Evolutionary conservation across 306 rosid species (phyloP).

Genomic region (Begonia peltatifolia): DNA sequence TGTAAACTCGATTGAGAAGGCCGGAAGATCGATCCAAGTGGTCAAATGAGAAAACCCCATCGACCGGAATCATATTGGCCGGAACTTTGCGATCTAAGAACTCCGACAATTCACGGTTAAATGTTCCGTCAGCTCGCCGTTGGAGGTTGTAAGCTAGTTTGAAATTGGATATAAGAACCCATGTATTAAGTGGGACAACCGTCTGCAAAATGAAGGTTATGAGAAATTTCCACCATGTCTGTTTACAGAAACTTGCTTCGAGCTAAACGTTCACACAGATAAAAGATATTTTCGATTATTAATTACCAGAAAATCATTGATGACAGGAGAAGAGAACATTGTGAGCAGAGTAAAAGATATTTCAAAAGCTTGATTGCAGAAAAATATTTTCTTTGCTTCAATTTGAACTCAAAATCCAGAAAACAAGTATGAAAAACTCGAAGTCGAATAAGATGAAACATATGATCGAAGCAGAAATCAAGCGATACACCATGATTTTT

Average conservation of each 20-base stretch:
- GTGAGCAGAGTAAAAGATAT: background rate
- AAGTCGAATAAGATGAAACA: no score
- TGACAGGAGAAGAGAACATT: background rate
- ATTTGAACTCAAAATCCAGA: no score
- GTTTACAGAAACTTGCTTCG: background rate
- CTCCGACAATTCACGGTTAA: slow-evolving; percentile 53
- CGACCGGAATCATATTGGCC: slow-evolving; percentile 45
- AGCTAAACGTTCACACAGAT: no score
- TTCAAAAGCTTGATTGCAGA: background rate
- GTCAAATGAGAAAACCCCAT: slow-evolving; percentile 61
- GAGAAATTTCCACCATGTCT: background rate
- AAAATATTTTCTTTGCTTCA: background rate
- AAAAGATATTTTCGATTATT: no score
- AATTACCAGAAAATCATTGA: no score
- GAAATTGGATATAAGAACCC: slow-evolving; percentile 75
- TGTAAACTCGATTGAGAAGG: slow-evolving; percentile 50
- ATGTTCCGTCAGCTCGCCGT: slow-evolving; percentile 59
- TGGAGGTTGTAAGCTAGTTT: slow-evolving; percentile 58
- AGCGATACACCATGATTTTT: slow-evolving; percentile 3
- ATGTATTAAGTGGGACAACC: slow-evolving; percentile 68
- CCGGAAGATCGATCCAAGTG: slow-evolving; percentile 46
- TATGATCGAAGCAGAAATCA: background rate
- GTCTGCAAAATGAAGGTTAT: slow-evolving; percentile 20
- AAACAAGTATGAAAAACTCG: background rate
- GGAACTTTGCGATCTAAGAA: slow-evolving; percentile 59